Conservation (phyloP, 73 alveolate genomes). For the Paramecium bursaria region DNA sequence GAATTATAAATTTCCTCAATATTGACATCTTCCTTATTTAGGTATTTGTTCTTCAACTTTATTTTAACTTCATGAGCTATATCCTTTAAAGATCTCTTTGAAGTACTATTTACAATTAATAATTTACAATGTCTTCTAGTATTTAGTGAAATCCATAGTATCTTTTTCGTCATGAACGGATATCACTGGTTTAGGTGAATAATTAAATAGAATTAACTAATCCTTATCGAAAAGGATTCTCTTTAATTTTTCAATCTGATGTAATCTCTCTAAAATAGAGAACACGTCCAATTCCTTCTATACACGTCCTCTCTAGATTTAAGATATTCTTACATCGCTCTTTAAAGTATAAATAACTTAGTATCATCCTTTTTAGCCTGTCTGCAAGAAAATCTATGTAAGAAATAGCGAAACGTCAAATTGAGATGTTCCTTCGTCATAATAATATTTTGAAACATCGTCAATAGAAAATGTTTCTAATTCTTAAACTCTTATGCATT, state of each 20-base stretch:
- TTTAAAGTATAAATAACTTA: neutral
- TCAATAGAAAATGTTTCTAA: neutral
- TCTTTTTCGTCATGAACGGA: too few species aligned
- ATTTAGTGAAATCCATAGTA: too few species aligned
- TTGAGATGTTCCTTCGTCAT: neutral
- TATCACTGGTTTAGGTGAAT: neutral
- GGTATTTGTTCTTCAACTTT: neutral
- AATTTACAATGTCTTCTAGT: too few species aligned
- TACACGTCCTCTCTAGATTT: too few species aligned
- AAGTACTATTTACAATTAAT: too few species aligned
- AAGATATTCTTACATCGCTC: too few species aligned
- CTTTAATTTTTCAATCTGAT: conserved; percentile 17
- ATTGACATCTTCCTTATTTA: neutral
- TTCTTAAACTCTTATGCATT: neutral
- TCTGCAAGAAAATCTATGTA: neutral
- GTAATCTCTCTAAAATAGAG: neutral
- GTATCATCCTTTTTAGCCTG: neutral
- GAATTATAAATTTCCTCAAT: neutral
- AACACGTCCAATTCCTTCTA: conserved; percentile 8
- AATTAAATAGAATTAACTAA: neutral
- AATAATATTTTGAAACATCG: conserved; percentile 2
- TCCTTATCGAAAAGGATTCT: neutral
- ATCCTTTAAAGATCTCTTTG: neutral
- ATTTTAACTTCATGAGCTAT: conserved; percentile 9
- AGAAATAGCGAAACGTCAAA: neutral